Evolutionary conservation across 164 flowering plant genomes (phyloP), one percentile per base, ranked within the genome.

Genomic region (Tetrastigma voinierianum): DNA sequence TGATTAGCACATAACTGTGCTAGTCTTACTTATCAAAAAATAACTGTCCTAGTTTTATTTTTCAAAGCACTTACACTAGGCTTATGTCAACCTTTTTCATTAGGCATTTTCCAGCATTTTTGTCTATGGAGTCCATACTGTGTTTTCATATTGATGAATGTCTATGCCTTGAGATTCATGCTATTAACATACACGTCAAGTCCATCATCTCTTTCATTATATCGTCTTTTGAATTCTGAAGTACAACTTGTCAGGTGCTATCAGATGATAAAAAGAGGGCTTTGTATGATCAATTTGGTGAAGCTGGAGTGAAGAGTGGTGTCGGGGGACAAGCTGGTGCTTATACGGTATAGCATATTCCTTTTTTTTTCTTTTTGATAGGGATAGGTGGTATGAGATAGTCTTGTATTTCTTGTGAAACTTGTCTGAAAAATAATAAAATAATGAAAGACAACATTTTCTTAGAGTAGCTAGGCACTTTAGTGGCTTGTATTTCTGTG

Each of bases 261-360:
- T 92, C 99, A 81, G 99, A 95, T 84, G 99, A 95, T 72, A 76
- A 92, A n/a, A 92, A 95, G 80, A 87, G 99, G n/a, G 84, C 96
- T 69, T 63, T 92, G 67, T 95, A 95, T 75, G 97, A 95, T 84
- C 99, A 82, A 72, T 95, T 83, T 81, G 99, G 99, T 73, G 97
- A 95, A 83, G 99, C 91, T 76, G 99, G 99, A 66, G 86, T 95
- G 25, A 95, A 88, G 80, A 90, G 94, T 67, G 24, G 86, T 1
- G 87, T 87, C 21, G 97, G 99, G 4, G 93, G 90, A 66, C 64
- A 74, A 55, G 81, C 84, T 71, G 87, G 87, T 74, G 81, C 94
- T 65, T 95, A 92, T 71, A 80, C 97, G 91, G 99, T 95, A 95
- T 32, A 66, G 51, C 18, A 65, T 68, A 17, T 16, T 54, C 18